Conservation (phyloP, 306 rosid species). For the Crataegus laevigata region DNA sequence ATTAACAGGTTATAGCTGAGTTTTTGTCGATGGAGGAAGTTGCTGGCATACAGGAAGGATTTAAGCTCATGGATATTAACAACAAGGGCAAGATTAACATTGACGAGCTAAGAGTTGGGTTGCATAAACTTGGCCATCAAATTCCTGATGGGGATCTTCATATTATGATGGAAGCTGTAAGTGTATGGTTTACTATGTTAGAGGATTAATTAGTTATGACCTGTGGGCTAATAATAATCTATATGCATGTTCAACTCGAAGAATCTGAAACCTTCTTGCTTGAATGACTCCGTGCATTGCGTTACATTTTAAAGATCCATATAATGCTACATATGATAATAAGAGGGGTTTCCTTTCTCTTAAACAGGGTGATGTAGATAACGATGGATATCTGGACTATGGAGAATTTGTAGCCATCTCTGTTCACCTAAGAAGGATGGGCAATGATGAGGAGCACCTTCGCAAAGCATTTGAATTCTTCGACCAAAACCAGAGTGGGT, state of each 20-base stretch:
- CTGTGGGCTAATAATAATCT: neutral
- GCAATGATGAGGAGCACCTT: slow-evolving; percentile 70
- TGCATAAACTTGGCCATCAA: slow-evolving; percentile 83
- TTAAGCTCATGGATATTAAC: slow-evolving; percentile 60
- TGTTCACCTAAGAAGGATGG: slow-evolving; percentile 77
- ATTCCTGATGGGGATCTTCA: slow-evolving; percentile 65
- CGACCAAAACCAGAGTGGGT: slow-evolving; percentile 54
- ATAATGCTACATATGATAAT: slow-evolving; percentile 20
- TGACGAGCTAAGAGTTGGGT: slow-evolving; percentile 76
- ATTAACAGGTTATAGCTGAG: slow-evolving; percentile 84
- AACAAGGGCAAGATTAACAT: slow-evolving; percentile 68
- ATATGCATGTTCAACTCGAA: neutral
- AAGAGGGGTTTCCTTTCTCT: slow-evolving; percentile 11
- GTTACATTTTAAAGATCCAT: neutral
- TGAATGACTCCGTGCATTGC: neutral
- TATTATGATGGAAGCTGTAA: slow-evolving; percentile 91
- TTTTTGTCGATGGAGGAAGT: slow-evolving; percentile 88
- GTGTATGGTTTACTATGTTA: slow-evolving; percentile 8
- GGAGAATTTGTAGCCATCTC: slow-evolving; percentile 89
- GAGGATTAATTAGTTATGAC: neutral
- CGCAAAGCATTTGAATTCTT: slow-evolving; percentile 82
- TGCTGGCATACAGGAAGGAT: slow-evolving; percentile 81
- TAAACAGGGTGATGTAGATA: slow-evolving; percentile 81
- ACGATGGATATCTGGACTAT: slow-evolving; percentile 75
- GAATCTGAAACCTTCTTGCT: neutral